These are phyloP conservation scores for Rhytidhysteron rufulum DNA, from an alignment of 2,329 filamentous ascomycete species.

Conservation along the genomic window DNA sequence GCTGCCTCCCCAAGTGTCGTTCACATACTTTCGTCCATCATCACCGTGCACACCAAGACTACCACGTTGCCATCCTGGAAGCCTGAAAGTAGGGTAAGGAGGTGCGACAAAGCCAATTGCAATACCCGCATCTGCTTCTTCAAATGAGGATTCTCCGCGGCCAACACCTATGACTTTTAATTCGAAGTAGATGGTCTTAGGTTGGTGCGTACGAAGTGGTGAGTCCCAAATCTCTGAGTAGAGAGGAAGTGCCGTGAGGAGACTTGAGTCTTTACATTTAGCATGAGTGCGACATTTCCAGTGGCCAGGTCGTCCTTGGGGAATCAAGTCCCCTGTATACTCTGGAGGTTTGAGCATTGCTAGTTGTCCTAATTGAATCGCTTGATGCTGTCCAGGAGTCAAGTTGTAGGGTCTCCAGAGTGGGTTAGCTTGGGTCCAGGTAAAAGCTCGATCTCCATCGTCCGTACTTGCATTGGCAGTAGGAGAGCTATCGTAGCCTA, in stretches of 20 bases:
- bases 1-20: conserved; percentile 69
- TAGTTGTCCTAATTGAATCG: conserved; percentile 52
- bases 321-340: conserved; percentile 36
- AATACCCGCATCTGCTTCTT: conserved; percentile 51
- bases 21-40: conserved; percentile 72
- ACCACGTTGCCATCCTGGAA: conserved; percentile 78
- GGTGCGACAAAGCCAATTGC: conserved; percentile 68
- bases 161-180: conserved; percentile 53
- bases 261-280: conserved; percentile 54
- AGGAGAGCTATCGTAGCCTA: conserved; percentile 63
- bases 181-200: conserved; percentile 69
- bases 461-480: conserved; percentile 65
- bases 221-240: conserved; percentile 60
- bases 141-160: conserved; percentile 16
- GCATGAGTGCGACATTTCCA: conserved; percentile 43
- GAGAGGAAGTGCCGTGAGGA: conserved; percentile 66
- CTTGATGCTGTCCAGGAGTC: conserved; percentile 44
- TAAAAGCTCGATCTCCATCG: conserved; percentile 61
- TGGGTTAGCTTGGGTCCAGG: conserved; percentile 62
- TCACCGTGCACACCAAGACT: conserved; percentile 75
- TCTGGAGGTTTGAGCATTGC: conserved; percentile 28
- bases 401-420: conserved; percentile 54
- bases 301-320: conserved; percentile 43
- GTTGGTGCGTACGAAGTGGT: conserved; percentile 50
- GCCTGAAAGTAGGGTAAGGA: conserved; percentile 72